phyloP scores from a whole-genome alignment of 306 rosid genomes.

The Prunus mume region DNA sequence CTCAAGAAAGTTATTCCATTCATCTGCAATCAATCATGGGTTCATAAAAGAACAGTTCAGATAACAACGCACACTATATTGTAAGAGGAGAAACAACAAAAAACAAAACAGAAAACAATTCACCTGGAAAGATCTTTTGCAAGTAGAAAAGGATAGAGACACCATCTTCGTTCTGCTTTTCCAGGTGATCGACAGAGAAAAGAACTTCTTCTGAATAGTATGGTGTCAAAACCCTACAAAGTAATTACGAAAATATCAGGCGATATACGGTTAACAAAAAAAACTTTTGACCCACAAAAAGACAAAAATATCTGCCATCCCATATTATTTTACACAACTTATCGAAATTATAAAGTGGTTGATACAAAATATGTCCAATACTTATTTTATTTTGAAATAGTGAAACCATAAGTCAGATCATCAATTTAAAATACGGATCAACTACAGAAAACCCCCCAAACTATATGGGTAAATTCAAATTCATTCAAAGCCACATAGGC shows the following conservation, averaged over 20 bases:
- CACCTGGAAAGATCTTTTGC: conserved; percentile 97
- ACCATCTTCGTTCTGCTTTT: conserved; percentile 77
- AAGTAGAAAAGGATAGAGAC: conserved; percentile 91
- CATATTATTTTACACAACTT: neutral
- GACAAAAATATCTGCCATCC: neutral
- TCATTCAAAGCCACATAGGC: no score
- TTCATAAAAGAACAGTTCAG: conserved; percentile 18
- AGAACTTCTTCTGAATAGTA: conserved; percentile 74
- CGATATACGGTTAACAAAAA: neutral
- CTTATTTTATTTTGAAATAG: neutral
- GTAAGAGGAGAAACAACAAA: conserved; percentile 15
- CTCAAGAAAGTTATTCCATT: conserved; percentile 86
- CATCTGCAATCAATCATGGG: conserved; percentile 52
- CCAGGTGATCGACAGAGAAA: conserved; percentile 62
- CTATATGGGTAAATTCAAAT: no score
- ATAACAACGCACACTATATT: conserved; percentile 3
- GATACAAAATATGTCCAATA: neutral
- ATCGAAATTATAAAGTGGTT: neutral
- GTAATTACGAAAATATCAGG: conserved; percentile 19
- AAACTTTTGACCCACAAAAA: neutral
- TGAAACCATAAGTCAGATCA: neutral
- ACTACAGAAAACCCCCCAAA: no score
- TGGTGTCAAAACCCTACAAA: conserved; percentile 80
- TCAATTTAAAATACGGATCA: neutral
- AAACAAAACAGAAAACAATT: conserved; percentile 17